Evolutionary conservation across 2,329 filamentous ascomycete species (phyloP).

Genomic region (Diplodia corticola): DNA sequence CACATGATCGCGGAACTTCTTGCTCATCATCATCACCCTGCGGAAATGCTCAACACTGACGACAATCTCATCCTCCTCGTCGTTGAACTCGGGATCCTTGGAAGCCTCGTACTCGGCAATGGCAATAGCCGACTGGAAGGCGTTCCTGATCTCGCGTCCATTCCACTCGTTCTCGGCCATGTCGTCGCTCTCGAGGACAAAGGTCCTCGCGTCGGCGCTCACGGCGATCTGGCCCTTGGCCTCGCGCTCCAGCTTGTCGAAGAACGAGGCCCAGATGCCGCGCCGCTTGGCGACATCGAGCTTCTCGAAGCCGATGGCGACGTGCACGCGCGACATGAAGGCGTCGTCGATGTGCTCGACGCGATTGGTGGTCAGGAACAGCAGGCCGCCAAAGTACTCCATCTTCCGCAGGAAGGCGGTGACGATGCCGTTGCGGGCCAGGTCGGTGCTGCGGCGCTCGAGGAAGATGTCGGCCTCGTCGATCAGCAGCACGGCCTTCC

Average conservation of each 20-base stretch:
- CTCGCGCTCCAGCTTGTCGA: conserved; percentile 10
- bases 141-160: conserved; percentile 28
- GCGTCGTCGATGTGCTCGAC: conserved; percentile 33
- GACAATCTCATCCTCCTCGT: background rate
- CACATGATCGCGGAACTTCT: background rate
- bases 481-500: conserved; percentile 20
- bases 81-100: background rate
- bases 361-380: conserved; percentile 40
- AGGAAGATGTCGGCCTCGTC: conserved; percentile 47
- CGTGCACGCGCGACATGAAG: conserved; percentile 24
- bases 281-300: conserved; percentile 21
- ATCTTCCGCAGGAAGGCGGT: conserved; percentile 24
- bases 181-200: background rate
- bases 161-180: conserved; percentile 25
- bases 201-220: background rate
- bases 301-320: conserved; percentile 23
- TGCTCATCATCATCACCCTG: conserved; percentile 15
- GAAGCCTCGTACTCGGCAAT: conserved; percentile 25
- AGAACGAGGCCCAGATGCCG: conserved; percentile 10
- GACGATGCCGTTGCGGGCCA: conserved; percentile 51
- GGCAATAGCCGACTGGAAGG: conserved; percentile 29
- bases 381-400: conserved; percentile 29
- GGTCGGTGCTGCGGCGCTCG: conserved; percentile 49
- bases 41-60: conserved; percentile 7
- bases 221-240: background rate